These are phyloP conservation scores for Tetrapisispora arboricola DNA, from an alignment of 805 yeast genomes.

Conservation along the genomic window DNA sequence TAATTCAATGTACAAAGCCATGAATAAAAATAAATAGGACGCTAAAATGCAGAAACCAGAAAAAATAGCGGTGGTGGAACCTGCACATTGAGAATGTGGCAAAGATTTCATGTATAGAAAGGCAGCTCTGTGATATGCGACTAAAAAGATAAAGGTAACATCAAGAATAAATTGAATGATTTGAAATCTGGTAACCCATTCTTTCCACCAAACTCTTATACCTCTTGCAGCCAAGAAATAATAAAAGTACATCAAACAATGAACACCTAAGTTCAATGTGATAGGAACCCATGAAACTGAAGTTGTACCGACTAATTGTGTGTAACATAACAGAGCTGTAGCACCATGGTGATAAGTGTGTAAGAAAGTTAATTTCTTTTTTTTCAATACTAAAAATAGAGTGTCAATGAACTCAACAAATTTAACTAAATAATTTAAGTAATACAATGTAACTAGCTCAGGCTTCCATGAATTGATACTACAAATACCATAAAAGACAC, in stretches of 20 bases:
- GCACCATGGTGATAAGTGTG: conserved; percentile 99
- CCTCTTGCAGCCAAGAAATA: conserved; percentile 89
- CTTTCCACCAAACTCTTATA: conserved; percentile 97
- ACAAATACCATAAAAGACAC: conserved; percentile 79
- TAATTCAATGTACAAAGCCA: conserved; percentile 69
- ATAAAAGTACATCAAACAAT: conserved; percentile 96
- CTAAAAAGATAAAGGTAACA: conserved; percentile 82
- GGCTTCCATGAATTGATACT: conserved; percentile 70
- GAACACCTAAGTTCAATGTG: conserved; percentile 78
- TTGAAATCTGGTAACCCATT: conserved; percentile 96
- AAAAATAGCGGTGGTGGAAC: conserved; percentile 60
- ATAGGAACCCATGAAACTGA: conserved; percentile 95
- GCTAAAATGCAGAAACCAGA: conserved; percentile 69
- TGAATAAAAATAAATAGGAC: conserved; percentile 62
- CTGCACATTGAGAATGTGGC: conserved; percentile 65
- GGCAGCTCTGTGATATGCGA: conserved; percentile 61
- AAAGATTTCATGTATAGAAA: conserved; percentile 28
- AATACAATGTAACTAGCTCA: conserved; percentile 72
- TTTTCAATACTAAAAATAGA: conserved; percentile 78
- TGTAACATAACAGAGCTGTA: conserved; percentile 87
- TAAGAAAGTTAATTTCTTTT: conserved; percentile 82
- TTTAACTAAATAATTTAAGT: conserved; percentile 85
- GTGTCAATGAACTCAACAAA: conserved; percentile 86
- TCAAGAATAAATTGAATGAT: conserved; percentile 88
- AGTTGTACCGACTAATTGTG: conserved; percentile 83